phyloP scores from a whole-genome alignment of 805 yeast genomes.

The Teunomyces tritomae region DNA sequence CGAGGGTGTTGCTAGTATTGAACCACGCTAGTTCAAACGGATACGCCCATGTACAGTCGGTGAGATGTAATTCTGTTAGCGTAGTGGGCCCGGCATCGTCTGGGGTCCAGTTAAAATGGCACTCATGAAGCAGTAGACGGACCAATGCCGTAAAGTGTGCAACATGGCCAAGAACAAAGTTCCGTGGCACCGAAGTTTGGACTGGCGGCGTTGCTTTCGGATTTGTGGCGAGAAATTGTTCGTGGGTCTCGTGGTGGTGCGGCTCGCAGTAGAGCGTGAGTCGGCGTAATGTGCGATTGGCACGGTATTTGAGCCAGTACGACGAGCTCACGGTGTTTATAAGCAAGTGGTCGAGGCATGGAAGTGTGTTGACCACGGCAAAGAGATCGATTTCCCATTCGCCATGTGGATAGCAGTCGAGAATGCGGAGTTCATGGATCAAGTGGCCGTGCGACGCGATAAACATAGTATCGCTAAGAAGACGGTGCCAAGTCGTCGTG shows the following conservation, averaged over 20 bases:
- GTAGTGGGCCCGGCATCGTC: conserved; percentile 13
- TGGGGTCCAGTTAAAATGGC: conserved; percentile 42
- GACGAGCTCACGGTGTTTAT: conserved; percentile 38
- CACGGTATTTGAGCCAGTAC: conserved; percentile 41
- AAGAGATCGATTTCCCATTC: conserved; percentile 36
- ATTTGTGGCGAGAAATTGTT: conserved; percentile 2
- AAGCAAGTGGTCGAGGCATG: conserved; percentile 19
- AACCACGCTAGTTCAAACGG: conserved; percentile 47
- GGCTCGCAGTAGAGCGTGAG: conserved; percentile 28
- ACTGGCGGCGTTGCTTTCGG: not conserved
- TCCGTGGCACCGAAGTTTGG: conserved; percentile 19
- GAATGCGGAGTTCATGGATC: conserved; percentile 25
- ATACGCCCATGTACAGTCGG: conserved; percentile 56
- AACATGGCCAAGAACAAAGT: conserved; percentile 46
- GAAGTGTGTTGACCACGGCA: conserved; percentile 18
- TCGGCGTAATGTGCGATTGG: conserved; percentile 13
- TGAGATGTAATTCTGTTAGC: conserved; percentile 27
- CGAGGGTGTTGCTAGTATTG: conserved; percentile 24
- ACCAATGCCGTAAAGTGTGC: conserved; percentile 31
- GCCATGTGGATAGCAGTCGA: conserved; percentile 31
- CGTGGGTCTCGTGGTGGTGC: conserved; percentile 16
- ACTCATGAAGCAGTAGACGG: conserved; percentile 36
- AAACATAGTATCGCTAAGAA: conserved; percentile 11
- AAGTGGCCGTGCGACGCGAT: conserved; percentile 6
- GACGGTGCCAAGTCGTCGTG: conserved; percentile 26